phyloP scores from a whole-genome alignment of 2,329 filamentous ascomycete genomes.

The Akanthomyces dipterigenus region DNA sequence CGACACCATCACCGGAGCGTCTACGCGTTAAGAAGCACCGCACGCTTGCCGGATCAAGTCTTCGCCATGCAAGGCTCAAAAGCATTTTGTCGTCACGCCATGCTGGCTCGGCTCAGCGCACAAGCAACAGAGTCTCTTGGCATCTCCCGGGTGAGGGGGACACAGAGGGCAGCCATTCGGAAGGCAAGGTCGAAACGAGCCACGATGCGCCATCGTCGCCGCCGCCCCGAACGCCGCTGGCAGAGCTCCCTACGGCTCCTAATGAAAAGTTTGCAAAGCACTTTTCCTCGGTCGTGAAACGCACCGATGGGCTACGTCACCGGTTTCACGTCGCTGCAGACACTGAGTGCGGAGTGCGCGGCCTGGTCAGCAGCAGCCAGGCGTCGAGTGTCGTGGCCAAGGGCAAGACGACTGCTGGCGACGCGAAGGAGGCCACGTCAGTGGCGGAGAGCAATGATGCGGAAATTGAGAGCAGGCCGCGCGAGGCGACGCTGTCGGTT shows the following conservation, averaged over 20 bases:
- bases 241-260: conserved; percentile 27
- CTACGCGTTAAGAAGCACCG: conserved; percentile 15
- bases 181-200: background rate
- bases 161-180: conserved; percentile 9
- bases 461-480: background rate
- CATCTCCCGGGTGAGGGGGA: conserved; percentile 23
- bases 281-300: conserved; percentile 38
- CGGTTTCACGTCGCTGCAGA: conserved; percentile 22
- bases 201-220: conserved; percentile 30
- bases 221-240: conserved; percentile 32
- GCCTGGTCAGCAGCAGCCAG: conserved; percentile 6
- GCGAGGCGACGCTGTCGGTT: conserved; percentile 15
- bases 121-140: conserved; percentile 31
- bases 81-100: conserved; percentile 29
- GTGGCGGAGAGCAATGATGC: background rate
- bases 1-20: conserved; percentile 41
- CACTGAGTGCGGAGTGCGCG: conserved; percentile 20
- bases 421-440: conserved; percentile 3
- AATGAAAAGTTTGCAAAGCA: conserved; percentile 39
- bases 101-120: conserved; percentile 22
- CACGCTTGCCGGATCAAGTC: conserved; percentile 17
- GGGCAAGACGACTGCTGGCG: background rate
- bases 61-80: conserved; percentile 26
- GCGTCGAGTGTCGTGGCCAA: background rate
- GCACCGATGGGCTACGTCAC: conserved; percentile 23